These are phyloP conservation scores for Aspergillus homomorphus DNA, from an alignment of 495 filamentous ascomycete genomes.

Conservation along the genomic window DNA sequence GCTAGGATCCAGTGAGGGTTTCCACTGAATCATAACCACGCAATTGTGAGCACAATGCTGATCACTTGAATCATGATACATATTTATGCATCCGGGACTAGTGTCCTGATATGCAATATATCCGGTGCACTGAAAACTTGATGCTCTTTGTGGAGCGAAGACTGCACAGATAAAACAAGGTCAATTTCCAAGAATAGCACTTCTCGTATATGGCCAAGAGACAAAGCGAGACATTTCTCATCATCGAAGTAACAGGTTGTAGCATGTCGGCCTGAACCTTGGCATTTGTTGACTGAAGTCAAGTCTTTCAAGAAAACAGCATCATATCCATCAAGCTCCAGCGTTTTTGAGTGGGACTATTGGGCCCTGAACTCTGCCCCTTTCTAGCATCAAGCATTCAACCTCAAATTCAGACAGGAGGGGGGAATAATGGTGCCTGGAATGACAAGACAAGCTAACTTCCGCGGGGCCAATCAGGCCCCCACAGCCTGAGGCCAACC, in stretches of 20 bases:
- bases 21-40: neutral
- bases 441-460: conserved; percentile 6
- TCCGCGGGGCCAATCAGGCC: neutral
- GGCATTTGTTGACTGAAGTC: neutral
- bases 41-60: neutral
- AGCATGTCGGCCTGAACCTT: neutral
- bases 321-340: neutral
- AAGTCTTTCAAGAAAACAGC: neutral
- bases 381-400: neutral
- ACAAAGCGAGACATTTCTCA: neutral
- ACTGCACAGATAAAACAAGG: neutral
- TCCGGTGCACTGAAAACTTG: neutral
- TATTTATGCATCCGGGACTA: neutral
- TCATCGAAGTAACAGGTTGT: neutral
- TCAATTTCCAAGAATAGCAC: neutral
- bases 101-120: neutral
- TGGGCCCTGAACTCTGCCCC: neutral
- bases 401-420: neutral
- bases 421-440: neutral
- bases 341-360: neutral
- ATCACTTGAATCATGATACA: neutral
- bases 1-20: neutral
- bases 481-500: neutral
- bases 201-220: neutral
- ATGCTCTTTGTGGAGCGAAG: neutral